Percentiles rank a stretch among this genome's conserved stretches.
These are phyloP conservation scores for Asclepias syriaca DNA, from an alignment of 257 asterid species.

Conservation along the genomic window DNA sequence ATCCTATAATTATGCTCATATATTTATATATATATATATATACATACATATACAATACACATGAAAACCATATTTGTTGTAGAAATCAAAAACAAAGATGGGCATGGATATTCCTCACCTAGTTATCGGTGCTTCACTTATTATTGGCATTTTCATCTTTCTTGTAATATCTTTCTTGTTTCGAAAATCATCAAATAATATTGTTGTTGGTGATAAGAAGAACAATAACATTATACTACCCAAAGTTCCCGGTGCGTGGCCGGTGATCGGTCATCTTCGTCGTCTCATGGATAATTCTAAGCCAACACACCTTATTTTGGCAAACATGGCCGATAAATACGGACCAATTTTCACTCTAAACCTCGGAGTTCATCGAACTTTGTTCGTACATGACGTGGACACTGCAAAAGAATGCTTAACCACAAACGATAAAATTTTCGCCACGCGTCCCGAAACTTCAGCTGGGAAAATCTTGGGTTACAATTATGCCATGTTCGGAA, in stretches of 20 bases:
- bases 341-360: conserved; percentile 24
- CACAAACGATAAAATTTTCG: conserved; percentile 5
- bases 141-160: no score
- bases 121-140: no score
- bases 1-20: no score
- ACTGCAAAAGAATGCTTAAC: conserved; percentile 20
- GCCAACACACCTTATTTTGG: conserved; percentile 10
- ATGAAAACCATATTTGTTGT: no score
- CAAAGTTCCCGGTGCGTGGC: conserved; percentile 19
- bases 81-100: no score
- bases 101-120: no score
- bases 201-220: no score
- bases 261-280: conserved; percentile 23
- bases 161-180: no score
- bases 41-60: no score
- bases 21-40: no score
- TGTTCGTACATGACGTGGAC: conserved; percentile 13
- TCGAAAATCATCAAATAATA: no score
- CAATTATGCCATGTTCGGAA: conserved; percentile 15
- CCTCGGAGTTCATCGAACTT: conserved; percentile 9
- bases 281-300: not conserved
- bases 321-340: conserved; percentile 15
- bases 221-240: not conserved
- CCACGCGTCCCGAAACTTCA: conserved; percentile 11
- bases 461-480: conserved; percentile 14